Percentiles rank a stretch among this genome's conserved stretches.
Evolutionary conservation across 805 yeast genomes (phyloP).

Genomic region (Clavispora carvajalis): DNA sequence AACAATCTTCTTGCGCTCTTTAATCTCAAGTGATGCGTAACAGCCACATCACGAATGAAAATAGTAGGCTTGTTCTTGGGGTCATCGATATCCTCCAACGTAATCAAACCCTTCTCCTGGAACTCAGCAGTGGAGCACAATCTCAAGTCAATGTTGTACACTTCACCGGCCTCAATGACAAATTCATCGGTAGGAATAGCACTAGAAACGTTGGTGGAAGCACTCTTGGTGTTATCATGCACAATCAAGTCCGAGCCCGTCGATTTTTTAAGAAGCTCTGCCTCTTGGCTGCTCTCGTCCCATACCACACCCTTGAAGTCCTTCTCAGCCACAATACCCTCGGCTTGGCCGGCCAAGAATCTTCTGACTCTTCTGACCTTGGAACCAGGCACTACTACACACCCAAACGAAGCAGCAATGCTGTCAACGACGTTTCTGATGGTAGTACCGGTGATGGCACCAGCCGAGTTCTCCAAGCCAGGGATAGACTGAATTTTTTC

Average conservation of each 20-base stretch:
- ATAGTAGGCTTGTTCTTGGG: constrained; percentile 64
- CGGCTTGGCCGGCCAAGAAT: constrained; percentile 93
- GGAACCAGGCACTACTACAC: constrained; percentile 88
- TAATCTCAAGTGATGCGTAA: constrained; percentile 69
- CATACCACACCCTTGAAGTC: constrained; percentile 90
- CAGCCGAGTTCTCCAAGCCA: constrained; percentile 18
- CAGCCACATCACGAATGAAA: constrained; percentile 82
- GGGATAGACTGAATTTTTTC: constrained; percentile 49
- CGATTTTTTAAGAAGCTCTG: constrained; percentile 39
- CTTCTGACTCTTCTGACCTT: constrained; percentile 88
- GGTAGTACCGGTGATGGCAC: constrained; percentile 56
- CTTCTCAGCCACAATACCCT: constrained; percentile 84
- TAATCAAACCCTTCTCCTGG: constrained; percentile 59
- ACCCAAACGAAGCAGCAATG: constrained; percentile 79
- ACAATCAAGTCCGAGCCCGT: constrained; percentile 13
- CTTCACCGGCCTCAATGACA: constrained; percentile 73
- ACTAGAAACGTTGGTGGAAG: constrained; percentile 29
- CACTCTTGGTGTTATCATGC: constrained; percentile 9
- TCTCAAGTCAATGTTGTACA: constrained; percentile 74
- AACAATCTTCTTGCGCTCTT: constrained; percentile 69
- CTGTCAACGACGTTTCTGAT: constrained; percentile 76
- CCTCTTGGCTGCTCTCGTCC: constrained; percentile 80
- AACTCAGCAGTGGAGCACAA: constrained; percentile 62
- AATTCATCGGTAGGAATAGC: constrained; percentile 78
- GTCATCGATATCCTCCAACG: constrained; percentile 62